Evolutionary conservation across 1,284 basidiomycete species (phyloP), one percentile per base, ranked within the genome.

Genomic region (Ganoderma lucidum): DNA sequence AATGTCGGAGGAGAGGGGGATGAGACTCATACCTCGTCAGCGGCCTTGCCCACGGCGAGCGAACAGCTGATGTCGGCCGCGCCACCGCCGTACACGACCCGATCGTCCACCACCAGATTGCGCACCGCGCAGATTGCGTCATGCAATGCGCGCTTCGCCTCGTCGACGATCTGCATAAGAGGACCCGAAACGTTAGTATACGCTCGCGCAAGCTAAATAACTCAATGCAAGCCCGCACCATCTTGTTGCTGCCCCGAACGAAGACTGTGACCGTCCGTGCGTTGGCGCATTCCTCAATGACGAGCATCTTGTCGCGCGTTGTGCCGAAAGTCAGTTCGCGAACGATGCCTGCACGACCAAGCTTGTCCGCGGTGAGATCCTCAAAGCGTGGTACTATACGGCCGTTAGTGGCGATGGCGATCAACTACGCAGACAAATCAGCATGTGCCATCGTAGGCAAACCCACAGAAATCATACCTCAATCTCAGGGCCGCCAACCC

Each of bases 401-500:
- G 39, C 97, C 97, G 82, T 98, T 95, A 2, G 97, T 99, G 0
- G 98, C 98, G 78, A 99, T 99, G 23, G 97, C 98, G 75, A 99
- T 99, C 70, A 99, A 87, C 94, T 96, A 73, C 1, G 45, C 35
- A 3, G 23, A n/a, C 23, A 8, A 8, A 8, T 67, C 6, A 39
- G 70, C 19, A 61, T n/a, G 14, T n/a, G 2, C 51, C 2, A 2
- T 6, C 37, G 2, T 17, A 1, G 35, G 9, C 9, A 3, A 51
- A 12, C 2, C 28, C 5, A 30, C 55, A 35, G 2, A 15, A 48
- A 5, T 41, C 62, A 72, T 69, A 96, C 95, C 90, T 99, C 97
- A 72, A 99, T 98, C 81, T 99, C 97, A 2, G 98, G 97, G 28
- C 97, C 98, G 71, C 97, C 97, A 67, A 99, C 97, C 97, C 98